Base-by-base conservation (phyloP, 345 rosid genomes). In the Garcia nutans region DNA sequence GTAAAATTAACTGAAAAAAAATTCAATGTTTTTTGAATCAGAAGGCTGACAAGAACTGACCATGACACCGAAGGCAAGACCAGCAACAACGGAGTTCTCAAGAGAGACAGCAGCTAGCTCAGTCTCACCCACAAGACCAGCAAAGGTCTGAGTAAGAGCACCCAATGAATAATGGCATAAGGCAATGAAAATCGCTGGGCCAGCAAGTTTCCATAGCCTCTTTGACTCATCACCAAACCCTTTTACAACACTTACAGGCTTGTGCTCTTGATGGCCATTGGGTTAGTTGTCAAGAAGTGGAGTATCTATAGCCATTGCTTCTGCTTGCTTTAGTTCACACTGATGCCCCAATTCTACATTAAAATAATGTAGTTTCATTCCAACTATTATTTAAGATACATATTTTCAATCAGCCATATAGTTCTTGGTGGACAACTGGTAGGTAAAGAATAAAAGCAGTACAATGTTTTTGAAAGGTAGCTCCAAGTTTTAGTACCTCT, bases 91-190 rank as follows among this genome's bases (percentile, higher is more conserved):
- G 9, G 96, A 93, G 78, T 95, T 93, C 85, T 91, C 97, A 16
- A 95, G 92, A 1, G 99, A 84, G 61, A 95, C 94, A 2, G 97
- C 97, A 1, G 97, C 97, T 8, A 93, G 94, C 69, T 91, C 97
- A 16, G 93, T 52, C 76, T 95, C 99, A 1, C 93, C 86, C 15
- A 93, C 74, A 44, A 65, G 85, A 24, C 99, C 99, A 0, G 92
- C 87, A 74, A 93, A 91, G 2, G 96, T 93, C 77, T 89, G 97
- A 54, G 97, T 95, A 24, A 95, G 88, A 8, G 99, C 97, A 10
- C 97, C 99, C 1, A 95, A 88, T 10, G 97, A 95, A 83, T 91
- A 93, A 78, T 95, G 97, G 72, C 89, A 82, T 13, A 90, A 59
- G 42, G 91, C 73, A 0, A 96, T 93, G 82, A 95, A 89, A 24